Percentiles rank a stretch among this genome's conserved stretches.
phyloP scores from a whole-genome alignment of 495 filamentous ascomycete genomes.

The Podospora tetraspora region DNA sequence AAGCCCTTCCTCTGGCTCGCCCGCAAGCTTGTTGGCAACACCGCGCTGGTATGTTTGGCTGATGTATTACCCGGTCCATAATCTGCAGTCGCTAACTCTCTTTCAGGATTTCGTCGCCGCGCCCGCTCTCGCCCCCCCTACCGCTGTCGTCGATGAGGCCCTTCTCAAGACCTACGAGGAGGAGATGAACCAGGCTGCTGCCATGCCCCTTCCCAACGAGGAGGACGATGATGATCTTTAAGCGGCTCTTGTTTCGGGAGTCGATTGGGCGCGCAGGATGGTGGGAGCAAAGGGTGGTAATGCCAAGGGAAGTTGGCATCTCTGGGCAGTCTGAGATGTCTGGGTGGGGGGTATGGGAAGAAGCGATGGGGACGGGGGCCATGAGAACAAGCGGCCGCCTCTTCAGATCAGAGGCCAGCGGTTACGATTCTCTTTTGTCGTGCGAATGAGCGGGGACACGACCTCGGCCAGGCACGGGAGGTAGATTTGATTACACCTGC shows the following conservation, averaged over 20 bases:
- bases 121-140: constrained; percentile 87
- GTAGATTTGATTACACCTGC: constrained; percentile 29
- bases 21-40: constrained; percentile 95
- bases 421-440: constrained; percentile 18
- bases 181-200: constrained; percentile 81
- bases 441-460: constrained; percentile 12
- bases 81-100: constrained; percentile 15
- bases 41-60: constrained; percentile 62
- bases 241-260: constrained; percentile 19
- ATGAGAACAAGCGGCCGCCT: constrained; percentile 10
- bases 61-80: background rate
- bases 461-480: constrained; percentile 20
- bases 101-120: constrained; percentile 92
- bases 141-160: constrained; percentile 76
- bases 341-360: constrained; percentile 19
- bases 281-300: constrained; percentile 28
- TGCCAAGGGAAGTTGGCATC: constrained; percentile 28
- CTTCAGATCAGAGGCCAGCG: constrained; percentile 15
- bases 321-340: constrained; percentile 20
- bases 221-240: constrained; percentile 69
- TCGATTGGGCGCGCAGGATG: constrained; percentile 9
- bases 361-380: background rate
- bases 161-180: constrained; percentile 75
- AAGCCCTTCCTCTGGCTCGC: constrained; percentile 99
- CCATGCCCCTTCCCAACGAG: constrained; percentile 89